Evolutionary conservation across 768 basidiomycete genomes (phyloP), one percentile per base, ranked within the genome.

Genomic region (Pisolithus sp.): DNA sequence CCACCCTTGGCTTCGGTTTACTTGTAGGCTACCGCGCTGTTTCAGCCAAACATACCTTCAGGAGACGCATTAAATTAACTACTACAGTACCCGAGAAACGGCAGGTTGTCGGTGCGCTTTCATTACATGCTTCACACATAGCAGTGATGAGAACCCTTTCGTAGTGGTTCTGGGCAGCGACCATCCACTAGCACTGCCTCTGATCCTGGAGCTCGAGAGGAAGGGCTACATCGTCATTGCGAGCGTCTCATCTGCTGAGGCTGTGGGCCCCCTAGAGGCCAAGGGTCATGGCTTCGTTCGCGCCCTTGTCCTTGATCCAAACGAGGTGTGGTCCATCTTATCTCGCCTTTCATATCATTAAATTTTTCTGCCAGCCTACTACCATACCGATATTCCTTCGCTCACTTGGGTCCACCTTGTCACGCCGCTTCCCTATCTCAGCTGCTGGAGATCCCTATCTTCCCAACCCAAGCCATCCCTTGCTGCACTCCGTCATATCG

Each of bases 121-220:
- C 13, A 20, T 46, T 46, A 49, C 4, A 42, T 48, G 20, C 38
- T 41, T 17, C 21, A 36, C 36, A 46, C 23, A 24, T 17, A 42
- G 24, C 40, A 8, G 23, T 42, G n/a, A 20, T 30, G 53, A 48
- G 37, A 58, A 43, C 28, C 45, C 8, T 30, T 30, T 54, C 49
- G 39, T 24, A 90, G 89, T 93, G 36, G 77, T 93, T 24, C 76
- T 93, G 38, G 92, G 93, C 24, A 92, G 85, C 8, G 92, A 93
- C 61, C 76, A 77, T 18, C 79, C 85, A 1, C 71, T 83, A 47
- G 89, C 81, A 7, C 72, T 82, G n/a, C 81, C 87, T 7, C 67
- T 93, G 39, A 82, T 93, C 49, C 60, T 78, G 43, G 84, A 85
- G 49, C 73, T 94, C 42, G 89, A 92, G 69, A 76, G 73, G 60